Conservation (phyloP, 257 asterid species). For the Ehretia macrophylla region DNA sequence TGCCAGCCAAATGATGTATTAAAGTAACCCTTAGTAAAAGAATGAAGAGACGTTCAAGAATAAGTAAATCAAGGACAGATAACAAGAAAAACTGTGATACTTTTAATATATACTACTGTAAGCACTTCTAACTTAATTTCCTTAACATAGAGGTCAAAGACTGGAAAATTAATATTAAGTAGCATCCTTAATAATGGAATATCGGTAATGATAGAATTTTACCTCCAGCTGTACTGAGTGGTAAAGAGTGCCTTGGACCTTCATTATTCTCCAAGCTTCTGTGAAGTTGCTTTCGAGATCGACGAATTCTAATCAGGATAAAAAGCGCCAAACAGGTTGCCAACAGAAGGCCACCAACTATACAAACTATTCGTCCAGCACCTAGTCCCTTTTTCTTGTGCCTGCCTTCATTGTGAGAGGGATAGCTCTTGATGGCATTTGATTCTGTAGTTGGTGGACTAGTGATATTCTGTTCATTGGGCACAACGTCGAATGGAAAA, state of each 20-base stretch:
- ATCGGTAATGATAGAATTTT: too few relatives aligned
- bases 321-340: constrained; percentile 46
- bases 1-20: too few relatives aligned
- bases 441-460: constrained; percentile 59
- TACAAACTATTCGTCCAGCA: constrained; percentile 30
- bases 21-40: too few relatives aligned
- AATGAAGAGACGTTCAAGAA: too few relatives aligned
- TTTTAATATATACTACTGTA: too few relatives aligned
- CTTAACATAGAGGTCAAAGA: too few relatives aligned
- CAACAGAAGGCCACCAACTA: constrained; percentile 40
- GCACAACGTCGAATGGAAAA: constrained; percentile 52
- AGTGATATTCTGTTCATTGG: constrained; percentile 46
- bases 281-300: constrained; percentile 19
- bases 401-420: constrained; percentile 25
- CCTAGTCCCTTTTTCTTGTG: constrained; percentile 36
- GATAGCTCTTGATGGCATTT: constrained; percentile 56
- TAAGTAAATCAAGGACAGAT: too few relatives aligned
- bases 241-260: constrained; percentile 40
- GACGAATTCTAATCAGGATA: constrained; percentile 22
- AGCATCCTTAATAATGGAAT: too few relatives aligned
- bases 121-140: too few relatives aligned
- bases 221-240: constrained; percentile 48
- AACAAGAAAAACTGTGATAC: too few relatives aligned
- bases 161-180: too few relatives aligned
- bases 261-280: constrained; percentile 27